Evolutionary conservation across 1,284 basidiomycete species (phyloP).

Genomic region (Apiotrichum siamense): DNA sequence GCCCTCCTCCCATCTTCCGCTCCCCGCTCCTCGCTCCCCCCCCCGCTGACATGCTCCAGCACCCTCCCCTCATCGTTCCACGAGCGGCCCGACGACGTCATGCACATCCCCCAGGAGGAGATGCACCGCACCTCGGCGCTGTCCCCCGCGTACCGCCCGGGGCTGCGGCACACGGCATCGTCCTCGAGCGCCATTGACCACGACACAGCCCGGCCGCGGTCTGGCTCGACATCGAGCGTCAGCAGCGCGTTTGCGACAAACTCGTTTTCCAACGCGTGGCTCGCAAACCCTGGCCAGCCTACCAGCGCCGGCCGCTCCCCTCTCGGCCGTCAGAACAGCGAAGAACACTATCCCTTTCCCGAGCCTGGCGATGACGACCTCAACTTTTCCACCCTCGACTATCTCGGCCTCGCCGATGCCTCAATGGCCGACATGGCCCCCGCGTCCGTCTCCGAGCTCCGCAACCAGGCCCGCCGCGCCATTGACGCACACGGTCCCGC

Average conservation of each 20-base stretch:
- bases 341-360: constrained; percentile 3
- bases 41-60: constrained; percentile 11
- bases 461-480: constrained; percentile 77
- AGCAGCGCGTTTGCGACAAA: constrained; percentile 81
- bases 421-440: constrained; percentile 51
- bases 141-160: constrained; percentile 45
- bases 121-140: constrained; percentile 33
- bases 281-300: constrained; percentile 52
- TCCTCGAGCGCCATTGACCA: constrained; percentile 53
- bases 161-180: constrained; percentile 66
- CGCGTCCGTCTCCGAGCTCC: constrained; percentile 74
- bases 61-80: constrained; percentile 45
- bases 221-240: constrained; percentile 74
- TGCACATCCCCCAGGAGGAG: constrained; percentile 6
- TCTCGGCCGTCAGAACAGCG: constrained; percentile 20
- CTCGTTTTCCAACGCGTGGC: constrained; percentile 80
- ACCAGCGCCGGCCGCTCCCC: constrained; percentile 25
- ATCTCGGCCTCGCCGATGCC: constrained; percentile 72
- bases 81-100: constrained; percentile 24
- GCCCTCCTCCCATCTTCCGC: not conserved
- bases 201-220: constrained; percentile 73
- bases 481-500: constrained; percentile 62
- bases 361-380: constrained; percentile 58
- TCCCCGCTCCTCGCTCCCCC: not conserved
- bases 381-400: constrained; percentile 87